These are phyloP conservation scores for Physcia stellaris DNA, from an alignment of 495 filamentous ascomycete species.

Conservation along the genomic window DNA sequence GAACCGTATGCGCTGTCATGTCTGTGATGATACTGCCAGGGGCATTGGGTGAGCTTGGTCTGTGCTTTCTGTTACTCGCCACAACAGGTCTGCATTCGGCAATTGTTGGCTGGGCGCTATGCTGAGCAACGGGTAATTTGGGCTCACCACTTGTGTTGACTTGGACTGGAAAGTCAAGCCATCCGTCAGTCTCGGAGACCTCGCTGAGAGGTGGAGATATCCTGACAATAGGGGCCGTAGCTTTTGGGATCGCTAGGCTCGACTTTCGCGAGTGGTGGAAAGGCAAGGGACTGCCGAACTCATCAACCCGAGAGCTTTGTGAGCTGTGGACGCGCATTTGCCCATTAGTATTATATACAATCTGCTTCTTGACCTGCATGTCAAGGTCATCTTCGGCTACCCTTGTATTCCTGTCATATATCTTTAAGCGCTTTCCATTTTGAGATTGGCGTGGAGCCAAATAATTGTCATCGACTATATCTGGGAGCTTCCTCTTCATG, in stretches of 20 bases:
- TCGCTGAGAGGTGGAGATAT: no score
- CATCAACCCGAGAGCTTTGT: conserved; percentile 17
- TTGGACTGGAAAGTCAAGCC: neutral
- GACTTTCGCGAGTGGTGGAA: neutral
- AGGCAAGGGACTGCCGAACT: conserved; percentile 21
- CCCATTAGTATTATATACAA: neutral
- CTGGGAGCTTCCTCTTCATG: neutral
- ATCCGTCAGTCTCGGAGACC: neutral
- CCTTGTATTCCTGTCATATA: no score
- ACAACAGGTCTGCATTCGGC: neutral
- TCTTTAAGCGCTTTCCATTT: neutral
- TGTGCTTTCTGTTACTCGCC: conserved; percentile 11
- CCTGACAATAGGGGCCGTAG: neutral
- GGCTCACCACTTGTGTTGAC: neutral
- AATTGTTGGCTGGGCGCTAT: no score
- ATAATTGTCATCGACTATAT: neutral
- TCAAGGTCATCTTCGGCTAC: neutral
- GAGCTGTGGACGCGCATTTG: conserved; percentile 11
- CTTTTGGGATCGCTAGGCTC: neutral
- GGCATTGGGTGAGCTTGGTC: conserved; percentile 13
- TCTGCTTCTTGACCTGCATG: neutral
- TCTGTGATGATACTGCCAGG: conserved; percentile 3
- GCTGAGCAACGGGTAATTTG: neutral
- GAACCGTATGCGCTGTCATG: conserved; percentile 1
- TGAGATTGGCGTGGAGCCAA: neutral